phyloP scores from a whole-genome alignment of 2,329 filamentous ascomycete species.

The Plectosphaerella sp. region DNA sequence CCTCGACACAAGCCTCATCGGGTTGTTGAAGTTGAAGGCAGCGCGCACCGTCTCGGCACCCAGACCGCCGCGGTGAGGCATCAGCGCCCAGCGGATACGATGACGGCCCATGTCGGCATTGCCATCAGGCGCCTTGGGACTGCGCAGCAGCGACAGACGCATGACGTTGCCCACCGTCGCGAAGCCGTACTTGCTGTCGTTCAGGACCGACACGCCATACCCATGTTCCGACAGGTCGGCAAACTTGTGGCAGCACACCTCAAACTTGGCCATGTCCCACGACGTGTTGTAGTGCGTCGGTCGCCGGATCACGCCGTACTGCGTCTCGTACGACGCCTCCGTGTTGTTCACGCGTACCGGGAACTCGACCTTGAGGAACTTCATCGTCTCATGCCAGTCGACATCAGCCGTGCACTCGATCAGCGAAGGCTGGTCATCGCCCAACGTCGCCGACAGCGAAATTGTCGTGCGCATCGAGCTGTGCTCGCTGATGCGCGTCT shows the following conservation, averaged over 20 bases:
- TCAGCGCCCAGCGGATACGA: slow-evolving; percentile 61
- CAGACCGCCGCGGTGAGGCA: slow-evolving; percentile 56
- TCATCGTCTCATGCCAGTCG: slow-evolving; percentile 66
- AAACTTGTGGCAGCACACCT: slow-evolving; percentile 73
- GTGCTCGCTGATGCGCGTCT: slow-evolving; percentile 59
- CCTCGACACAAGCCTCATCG: slow-evolving; percentile 32
- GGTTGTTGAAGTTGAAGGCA: slow-evolving; percentile 64
- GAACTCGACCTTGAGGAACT: slow-evolving; percentile 69
- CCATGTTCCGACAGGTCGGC: slow-evolving; percentile 65
- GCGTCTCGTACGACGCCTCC: slow-evolving; percentile 64
- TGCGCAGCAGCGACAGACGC: slow-evolving; percentile 60
- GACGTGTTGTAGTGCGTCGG: slow-evolving; percentile 68
- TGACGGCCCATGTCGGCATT: slow-evolving; percentile 67
- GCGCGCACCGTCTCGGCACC: slow-evolving; percentile 54
- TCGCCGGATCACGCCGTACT: slow-evolving; percentile 60
- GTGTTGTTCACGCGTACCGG: slow-evolving; percentile 61
- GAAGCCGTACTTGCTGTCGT: slow-evolving; percentile 68
- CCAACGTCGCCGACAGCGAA: slow-evolving; percentile 45
- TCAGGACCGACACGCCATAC: slow-evolving; percentile 66
- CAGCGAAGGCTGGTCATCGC: slow-evolving; percentile 37
- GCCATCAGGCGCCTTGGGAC: slow-evolving; percentile 64
- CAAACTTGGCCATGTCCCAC: slow-evolving; percentile 77
- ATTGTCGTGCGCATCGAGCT: slow-evolving; percentile 64
- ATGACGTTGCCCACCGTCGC: slow-evolving; percentile 64
- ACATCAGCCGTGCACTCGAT: slow-evolving; percentile 59